A percentile compares a stretch with the other conserved stretches of the same genome.
Conservation (phyloP, 23 red algal genomes). For the Pyropia haitanensis region DNA sequence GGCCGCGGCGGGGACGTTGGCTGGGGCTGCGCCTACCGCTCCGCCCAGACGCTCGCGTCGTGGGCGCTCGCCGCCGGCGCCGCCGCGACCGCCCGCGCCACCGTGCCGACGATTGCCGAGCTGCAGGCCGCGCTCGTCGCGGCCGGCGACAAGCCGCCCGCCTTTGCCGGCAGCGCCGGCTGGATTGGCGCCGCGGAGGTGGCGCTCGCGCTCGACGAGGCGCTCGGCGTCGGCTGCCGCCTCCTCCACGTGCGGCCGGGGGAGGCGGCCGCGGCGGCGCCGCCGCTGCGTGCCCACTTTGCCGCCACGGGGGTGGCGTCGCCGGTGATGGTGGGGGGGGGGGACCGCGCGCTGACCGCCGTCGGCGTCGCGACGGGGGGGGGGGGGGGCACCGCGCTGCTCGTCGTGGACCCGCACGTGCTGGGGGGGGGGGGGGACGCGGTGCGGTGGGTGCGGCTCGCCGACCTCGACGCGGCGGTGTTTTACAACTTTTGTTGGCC, state of each 20-base stretch:
- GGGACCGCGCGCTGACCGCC: constrained; percentile 77
- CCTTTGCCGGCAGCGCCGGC: constrained; percentile 59
- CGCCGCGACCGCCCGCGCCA: constrained; percentile 10
- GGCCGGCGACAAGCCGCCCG: constrained; percentile 66
- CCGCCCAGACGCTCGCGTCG: constrained; percentile 58
- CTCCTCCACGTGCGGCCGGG: constrained; percentile 72
- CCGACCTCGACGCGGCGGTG: constrained; percentile 23
- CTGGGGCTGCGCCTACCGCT: constrained; percentile 96
- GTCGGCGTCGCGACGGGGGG: constrained; percentile 47
- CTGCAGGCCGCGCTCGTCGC: constrained; percentile 68
- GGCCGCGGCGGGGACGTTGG: constrained; percentile 17
- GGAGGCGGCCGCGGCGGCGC: constrained; percentile 57
- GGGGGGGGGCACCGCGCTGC: constrained; percentile 48
- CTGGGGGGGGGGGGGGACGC: constrained; percentile 40
- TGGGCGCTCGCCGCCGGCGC: constrained; percentile 51
- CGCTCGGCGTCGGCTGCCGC: constrained; percentile 53
- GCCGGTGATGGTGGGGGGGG: constrained; percentile 88
- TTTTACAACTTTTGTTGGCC: constrained; percentile 97
- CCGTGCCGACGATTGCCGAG: constrained; percentile 36
- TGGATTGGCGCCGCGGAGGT: constrained; percentile 93
- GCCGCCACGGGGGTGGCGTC: constrained; percentile 15
- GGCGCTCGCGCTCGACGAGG: constrained; percentile 58
- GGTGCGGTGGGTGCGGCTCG: constrained; percentile 41
- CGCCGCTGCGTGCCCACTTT: constrained; percentile 64
- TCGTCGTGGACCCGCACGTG: constrained; percentile 88